These are phyloP conservation scores for Hibiscus tridactylites DNA, from an alignment of 345 rosid species.

Conservation along the genomic window DNA sequence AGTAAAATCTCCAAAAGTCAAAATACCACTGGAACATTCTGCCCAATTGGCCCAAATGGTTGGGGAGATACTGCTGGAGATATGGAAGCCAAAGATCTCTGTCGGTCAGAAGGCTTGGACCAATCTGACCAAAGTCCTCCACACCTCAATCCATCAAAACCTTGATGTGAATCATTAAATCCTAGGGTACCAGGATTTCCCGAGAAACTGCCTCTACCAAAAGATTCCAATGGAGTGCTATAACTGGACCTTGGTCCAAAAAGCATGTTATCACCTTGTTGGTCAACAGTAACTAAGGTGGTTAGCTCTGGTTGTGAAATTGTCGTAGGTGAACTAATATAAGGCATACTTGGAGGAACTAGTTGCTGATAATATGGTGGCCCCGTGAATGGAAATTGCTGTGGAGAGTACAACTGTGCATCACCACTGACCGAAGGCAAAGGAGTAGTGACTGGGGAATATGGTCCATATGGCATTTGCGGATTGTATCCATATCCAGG, in stretches of 20 bases:
- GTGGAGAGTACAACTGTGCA: conserved; percentile 61
- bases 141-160: conserved; percentile 58
- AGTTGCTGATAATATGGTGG: conserved; percentile 64
- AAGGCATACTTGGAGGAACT: conserved; percentile 64
- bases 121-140: conserved; percentile 86
- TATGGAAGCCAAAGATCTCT: conserved; percentile 50
- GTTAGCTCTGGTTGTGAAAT: conserved; percentile 61
- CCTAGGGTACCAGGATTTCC: conserved; percentile 57
- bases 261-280: conserved; percentile 59
- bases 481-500: conserved; percentile 79
- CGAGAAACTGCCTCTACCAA: conserved; percentile 43
- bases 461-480: conserved; percentile 81
- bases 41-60: conserved; percentile 60
- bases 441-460: conserved; percentile 80
- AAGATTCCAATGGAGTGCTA: conserved; percentile 57
- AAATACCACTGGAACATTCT: conserved; percentile 54
- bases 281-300: conserved; percentile 47
- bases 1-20: background rate
- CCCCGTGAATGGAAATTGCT: conserved; percentile 65
- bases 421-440: conserved; percentile 59
- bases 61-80: conserved; percentile 74
- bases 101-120: conserved; percentile 64
- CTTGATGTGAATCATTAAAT: conserved; percentile 62
- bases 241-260: conserved; percentile 64
- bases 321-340: conserved; percentile 56